Conservation (phyloP, 768 basidiomycete genomes). For the Imleria badia region DNA sequence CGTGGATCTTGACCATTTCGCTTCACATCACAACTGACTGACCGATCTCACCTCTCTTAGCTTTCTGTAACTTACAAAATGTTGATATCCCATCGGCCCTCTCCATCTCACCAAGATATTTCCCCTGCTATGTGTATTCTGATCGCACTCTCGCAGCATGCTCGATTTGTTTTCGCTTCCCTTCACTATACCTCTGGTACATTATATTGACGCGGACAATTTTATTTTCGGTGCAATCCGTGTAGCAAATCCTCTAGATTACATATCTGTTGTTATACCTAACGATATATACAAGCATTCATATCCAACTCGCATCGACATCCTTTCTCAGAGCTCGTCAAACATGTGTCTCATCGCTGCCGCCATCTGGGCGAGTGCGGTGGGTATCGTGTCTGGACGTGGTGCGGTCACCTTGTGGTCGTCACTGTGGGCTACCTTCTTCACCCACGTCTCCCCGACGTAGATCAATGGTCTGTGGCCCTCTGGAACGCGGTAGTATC, state of each 20-base stretch:
- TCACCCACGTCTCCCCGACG: conserved; percentile 5
- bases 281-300: conserved; percentile 1
- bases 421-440: not conserved
- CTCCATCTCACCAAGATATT: not conserved
- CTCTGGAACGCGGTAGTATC: not conserved
- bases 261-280: conserved; percentile 11
- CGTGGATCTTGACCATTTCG: conserved; percentile 7
- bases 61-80: conserved; percentile 3
- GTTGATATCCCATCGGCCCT: not conserved
- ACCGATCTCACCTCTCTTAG: conserved; percentile 1
- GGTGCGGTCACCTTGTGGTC: not conserved
- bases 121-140: conserved; percentile 1
- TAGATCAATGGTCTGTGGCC: not conserved
- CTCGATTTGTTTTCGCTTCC: not conserved
- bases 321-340: not conserved
- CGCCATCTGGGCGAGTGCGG: not conserved
- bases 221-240: not conserved
- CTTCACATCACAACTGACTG: conserved; percentile 7
- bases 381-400: not conserved
- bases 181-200: not conserved
- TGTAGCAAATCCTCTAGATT: conserved; percentile 15
- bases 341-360: not conserved
- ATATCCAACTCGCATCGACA: no score
- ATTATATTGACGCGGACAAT: conserved; percentile 6
- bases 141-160: not conserved